A percentile compares a stretch with the other conserved stretches of the same genome.
phyloP scores from a whole-genome alignment of 495 filamentous ascomycete genomes.

The Cercophora newfieldiana region DNA sequence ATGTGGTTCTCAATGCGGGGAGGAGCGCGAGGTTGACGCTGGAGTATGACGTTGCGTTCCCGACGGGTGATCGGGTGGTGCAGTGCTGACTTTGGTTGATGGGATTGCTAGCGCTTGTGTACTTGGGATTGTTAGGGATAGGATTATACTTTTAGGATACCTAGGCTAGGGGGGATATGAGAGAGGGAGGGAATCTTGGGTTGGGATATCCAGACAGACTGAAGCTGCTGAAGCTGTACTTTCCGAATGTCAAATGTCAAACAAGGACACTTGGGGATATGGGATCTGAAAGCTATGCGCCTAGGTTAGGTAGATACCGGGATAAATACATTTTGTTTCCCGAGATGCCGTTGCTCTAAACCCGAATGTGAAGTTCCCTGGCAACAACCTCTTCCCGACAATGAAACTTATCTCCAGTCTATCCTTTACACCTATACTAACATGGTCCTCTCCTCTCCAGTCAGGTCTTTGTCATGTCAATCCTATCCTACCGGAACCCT shows the following conservation, averaged over 20 bases:
- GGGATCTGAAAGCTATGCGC: not conserved
- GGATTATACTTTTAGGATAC: not conserved
- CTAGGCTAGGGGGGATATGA: not conserved
- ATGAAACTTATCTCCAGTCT: not conserved
- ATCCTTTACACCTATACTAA: no score
- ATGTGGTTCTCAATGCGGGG: constrained; percentile 57
- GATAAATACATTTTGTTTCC: not conserved
- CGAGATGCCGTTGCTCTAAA: not conserved
- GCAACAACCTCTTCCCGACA: not conserved
- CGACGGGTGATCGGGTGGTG: constrained; percentile 50
- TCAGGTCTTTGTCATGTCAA: no score
- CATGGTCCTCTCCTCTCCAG: no score
- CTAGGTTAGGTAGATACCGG: not conserved
- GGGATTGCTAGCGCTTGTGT: constrained; percentile 13
- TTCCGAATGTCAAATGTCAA: not conserved
- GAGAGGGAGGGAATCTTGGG: no score
- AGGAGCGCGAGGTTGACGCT: constrained; percentile 56
- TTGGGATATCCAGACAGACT: no score
- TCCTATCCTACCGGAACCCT: no score
- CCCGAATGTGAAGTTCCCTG: not conserved
- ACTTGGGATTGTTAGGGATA: not conserved
- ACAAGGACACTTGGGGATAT: not conserved
- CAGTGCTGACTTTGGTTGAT: constrained; percentile 18
- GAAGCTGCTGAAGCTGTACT: no score
- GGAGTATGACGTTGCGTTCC: constrained; percentile 64